These are phyloP conservation scores for Colletotrichum truncatum DNA, from an alignment of 2,329 filamentous ascomycete species.

Conservation along the genomic window DNA sequence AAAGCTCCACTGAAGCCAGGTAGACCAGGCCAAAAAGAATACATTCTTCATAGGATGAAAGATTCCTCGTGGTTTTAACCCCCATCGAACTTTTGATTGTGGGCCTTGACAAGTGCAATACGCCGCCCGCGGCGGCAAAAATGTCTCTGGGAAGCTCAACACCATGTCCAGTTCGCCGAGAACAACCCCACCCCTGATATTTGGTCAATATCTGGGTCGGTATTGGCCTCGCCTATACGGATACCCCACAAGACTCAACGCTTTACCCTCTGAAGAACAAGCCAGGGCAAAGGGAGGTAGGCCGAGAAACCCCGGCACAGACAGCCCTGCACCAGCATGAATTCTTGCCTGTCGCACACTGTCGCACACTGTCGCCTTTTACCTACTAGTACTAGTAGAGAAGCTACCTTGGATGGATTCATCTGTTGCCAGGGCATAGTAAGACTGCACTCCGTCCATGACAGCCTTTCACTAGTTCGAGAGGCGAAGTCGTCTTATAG, in stretches of 20 bases:
- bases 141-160: background rate
- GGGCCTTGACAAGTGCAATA: background rate
- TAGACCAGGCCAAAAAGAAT: background rate
- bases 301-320: background rate
- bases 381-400: background rate
- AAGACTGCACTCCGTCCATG: background rate
- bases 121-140: conserved; percentile 2
- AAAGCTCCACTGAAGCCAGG: background rate
- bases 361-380: background rate
- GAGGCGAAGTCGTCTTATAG: conserved; percentile 17
- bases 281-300: background rate
- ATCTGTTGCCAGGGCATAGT: conserved; percentile 10
- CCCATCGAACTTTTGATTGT: background rate
- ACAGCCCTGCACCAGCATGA: background rate
- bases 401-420: conserved; percentile 17
- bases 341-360: background rate
- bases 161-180: background rate
- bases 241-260: conserved; percentile 1
- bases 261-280: background rate
- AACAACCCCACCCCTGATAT: background rate
- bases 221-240: background rate
- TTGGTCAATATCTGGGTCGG: background rate
- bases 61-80: background rate
- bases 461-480: conserved; percentile 16
- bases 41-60: background rate